A percentile compares a stretch with the other conserved stretches of the same genome.
phyloP scores from a whole-genome alignment of 2,329 filamentous ascomycete species.

The Fusarium cicatricum region DNA sequence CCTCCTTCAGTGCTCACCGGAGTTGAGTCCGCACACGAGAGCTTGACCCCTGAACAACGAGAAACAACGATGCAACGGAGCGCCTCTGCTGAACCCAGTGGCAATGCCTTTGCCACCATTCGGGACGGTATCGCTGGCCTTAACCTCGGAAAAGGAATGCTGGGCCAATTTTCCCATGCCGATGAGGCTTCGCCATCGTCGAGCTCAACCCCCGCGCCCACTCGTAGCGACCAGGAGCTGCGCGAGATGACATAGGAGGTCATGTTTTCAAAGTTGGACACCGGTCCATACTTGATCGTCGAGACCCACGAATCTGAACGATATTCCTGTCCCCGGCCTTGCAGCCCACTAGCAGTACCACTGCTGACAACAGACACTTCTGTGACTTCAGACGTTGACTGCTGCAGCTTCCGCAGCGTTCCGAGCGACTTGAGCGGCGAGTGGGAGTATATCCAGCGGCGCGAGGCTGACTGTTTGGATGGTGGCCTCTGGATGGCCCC shows the following conservation, averaged over 20 bases:
- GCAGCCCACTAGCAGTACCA: conserved; percentile 3
- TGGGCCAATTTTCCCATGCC: conserved; percentile 45
- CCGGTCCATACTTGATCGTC: conserved; percentile 45
- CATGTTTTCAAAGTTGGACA: conserved; percentile 47
- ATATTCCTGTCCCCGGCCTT: conserved; percentile 14
- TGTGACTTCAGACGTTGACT: neutral
- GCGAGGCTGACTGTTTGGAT: conserved; percentile 2
- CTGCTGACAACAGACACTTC: conserved; percentile 7
- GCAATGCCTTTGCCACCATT: conserved; percentile 56
- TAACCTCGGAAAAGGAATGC: conserved; percentile 57
- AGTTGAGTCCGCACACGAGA: conserved; percentile 66
- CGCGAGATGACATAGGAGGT: conserved; percentile 57
- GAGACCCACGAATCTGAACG: conserved; percentile 43
- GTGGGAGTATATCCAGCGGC: conserved; percentile 32
- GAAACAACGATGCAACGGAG: conserved; percentile 54
- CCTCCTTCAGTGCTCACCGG: conserved; percentile 65
- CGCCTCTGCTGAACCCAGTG: conserved; percentile 53
- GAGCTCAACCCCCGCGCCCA: conserved; percentile 23
- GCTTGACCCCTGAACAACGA: conserved; percentile 53
- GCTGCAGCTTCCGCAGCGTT: conserved; percentile 19
- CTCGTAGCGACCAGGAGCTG: conserved; percentile 53
- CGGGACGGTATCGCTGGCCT: conserved; percentile 59
- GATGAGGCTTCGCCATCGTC: conserved; percentile 37
- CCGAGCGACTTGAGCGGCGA: conserved; percentile 18
- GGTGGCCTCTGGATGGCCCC: neutral